Evolutionary conservation across 2,329 filamentous ascomycete genomes (phyloP).

Genomic region (Annulohypoxylon truncatum): DNA sequence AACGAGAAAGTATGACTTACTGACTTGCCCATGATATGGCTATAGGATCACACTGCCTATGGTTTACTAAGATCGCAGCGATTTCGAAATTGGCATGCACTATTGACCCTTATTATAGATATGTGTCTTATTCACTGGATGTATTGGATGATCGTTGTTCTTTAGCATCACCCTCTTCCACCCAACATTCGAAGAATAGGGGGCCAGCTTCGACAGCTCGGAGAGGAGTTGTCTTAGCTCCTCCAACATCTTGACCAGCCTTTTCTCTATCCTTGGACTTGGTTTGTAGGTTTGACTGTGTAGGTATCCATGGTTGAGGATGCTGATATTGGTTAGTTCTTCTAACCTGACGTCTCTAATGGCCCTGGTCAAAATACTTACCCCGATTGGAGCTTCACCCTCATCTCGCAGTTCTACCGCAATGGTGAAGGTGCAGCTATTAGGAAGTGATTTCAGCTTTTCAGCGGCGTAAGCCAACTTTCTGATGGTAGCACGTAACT

Average conservation of each 20-base stretch:
- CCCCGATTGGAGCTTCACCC: conserved; percentile 67
- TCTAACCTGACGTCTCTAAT: neutral
- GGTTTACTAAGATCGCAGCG: neutral
- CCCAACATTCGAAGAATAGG: conserved; percentile 74
- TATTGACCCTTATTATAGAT: neutral
- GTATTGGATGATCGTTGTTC: conserved; percentile 27
- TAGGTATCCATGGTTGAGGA: conserved; percentile 71
- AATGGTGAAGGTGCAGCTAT: conserved; percentile 79
- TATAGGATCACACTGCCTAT: neutral
- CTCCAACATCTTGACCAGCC: conserved; percentile 52
- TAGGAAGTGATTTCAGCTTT: conserved; percentile 67
- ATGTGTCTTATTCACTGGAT: conserved; percentile 23
- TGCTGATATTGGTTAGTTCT: conserved; percentile 55
- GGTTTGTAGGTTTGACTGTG: conserved; percentile 60
- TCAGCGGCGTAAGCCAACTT: conserved; percentile 71
- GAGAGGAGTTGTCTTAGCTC: conserved; percentile 60
- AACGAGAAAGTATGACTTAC: conserved; percentile 11
- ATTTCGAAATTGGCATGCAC: neutral
- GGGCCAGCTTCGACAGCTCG: conserved; percentile 68
- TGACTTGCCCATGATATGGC: neutral
- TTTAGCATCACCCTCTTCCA: conserved; percentile 67
- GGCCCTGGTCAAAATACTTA: conserved; percentile 52
- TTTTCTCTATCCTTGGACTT: conserved; percentile 48
- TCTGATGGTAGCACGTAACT: conserved; percentile 74
- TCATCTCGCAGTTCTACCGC: conserved; percentile 77